A percentile compares a stretch with the other conserved stretches of the same genome.
Conservation (phyloP, 177 flowering plant species). For the Tripterygium wilfordii region DNA sequence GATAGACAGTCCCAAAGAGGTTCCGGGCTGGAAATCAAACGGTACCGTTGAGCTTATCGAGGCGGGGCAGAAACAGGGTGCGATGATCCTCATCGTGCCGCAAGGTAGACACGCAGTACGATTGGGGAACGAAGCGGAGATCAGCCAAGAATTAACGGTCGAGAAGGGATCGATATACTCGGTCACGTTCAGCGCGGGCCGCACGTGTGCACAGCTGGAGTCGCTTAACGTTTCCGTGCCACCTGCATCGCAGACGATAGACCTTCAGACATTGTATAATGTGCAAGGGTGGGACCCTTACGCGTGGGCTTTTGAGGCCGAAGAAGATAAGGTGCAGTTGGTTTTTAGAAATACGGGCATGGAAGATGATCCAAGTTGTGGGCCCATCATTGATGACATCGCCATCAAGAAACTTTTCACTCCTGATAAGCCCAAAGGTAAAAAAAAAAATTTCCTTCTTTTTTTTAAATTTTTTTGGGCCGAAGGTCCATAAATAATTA, state of each 20-base stretch:
- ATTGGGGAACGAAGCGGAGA: conserved; percentile 85
- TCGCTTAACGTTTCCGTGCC: conserved; percentile 81
- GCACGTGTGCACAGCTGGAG: conserved; percentile 97
- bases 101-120: conserved; percentile 79
- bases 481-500: neutral
- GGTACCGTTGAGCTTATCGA: conserved; percentile 86
- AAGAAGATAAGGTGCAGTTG: conserved; percentile 38
- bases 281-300: conserved; percentile 95
- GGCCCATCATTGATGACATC: conserved; percentile 87
- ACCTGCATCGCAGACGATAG: conserved; percentile 74
- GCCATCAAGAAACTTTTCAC: conserved; percentile 86
- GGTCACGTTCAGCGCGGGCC: conserved; percentile 85
- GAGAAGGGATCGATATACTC: conserved; percentile 82
- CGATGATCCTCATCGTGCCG: conserved; percentile 94
- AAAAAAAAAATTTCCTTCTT: neutral
- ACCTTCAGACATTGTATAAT: conserved; percentile 85
- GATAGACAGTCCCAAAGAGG: conserved; percentile 30
- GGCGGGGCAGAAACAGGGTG: conserved; percentile 84
- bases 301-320: conserved; percentile 74
- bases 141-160: conserved; percentile 69
- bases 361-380: conserved; percentile 97
- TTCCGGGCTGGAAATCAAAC: conserved; percentile 72
- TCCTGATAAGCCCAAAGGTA: conserved; percentile 79
- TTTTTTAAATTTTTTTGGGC: neutral
- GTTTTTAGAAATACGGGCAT: conserved; percentile 76